Conservation (phyloP, 257 asterid genomes). For the Solanum appendiculatum region DNA sequence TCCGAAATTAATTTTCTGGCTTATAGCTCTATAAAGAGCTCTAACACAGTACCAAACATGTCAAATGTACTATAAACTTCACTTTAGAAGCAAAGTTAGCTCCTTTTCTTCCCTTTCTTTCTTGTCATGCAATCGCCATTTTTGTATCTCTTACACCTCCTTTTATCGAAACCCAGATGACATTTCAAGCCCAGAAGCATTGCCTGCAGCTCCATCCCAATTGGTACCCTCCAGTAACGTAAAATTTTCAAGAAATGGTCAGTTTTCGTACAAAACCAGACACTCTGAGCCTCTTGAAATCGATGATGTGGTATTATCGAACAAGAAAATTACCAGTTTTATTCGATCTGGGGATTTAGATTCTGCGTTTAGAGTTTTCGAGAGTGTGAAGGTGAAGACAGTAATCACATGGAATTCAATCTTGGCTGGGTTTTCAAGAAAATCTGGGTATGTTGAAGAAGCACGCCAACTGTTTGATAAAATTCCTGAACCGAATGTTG, state of each 20-base stretch:
- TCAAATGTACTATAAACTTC: conserved; percentile 18
- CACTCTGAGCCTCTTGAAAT: not conserved
- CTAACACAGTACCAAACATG: not conserved
- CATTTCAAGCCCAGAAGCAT: conserved; percentile 3
- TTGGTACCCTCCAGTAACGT: conserved; percentile 6
- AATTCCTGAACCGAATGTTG: conserved; percentile 68
- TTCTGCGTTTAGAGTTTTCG: conserved; percentile 50
- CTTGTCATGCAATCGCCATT: not conserved
- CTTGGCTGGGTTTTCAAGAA: conserved; percentile 41
- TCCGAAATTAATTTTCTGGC: too few species aligned
- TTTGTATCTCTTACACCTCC: conserved; percentile 1
- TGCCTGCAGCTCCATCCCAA: conserved; percentile 3
- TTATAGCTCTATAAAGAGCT: not conserved
- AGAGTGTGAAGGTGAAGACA: conserved; percentile 32
- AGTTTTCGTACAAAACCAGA: not conserved
- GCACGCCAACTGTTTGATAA: conserved; percentile 50
- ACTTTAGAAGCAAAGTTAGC: not conserved
- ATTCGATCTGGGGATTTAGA: conserved; percentile 47
- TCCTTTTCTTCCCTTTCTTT: not conserved
- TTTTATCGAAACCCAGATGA: conserved; percentile 6
- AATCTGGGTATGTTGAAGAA: conserved; percentile 35
- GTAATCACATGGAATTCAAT: conserved; percentile 71
- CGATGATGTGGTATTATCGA: conserved; percentile 16
- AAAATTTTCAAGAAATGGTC: conserved; percentile 2
- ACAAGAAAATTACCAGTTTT: conserved; percentile 46